These are phyloP conservation scores for Colletotrichum spaethianum DNA, from an alignment of 2,329 filamentous ascomycete genomes.

Conservation along the genomic window DNA sequence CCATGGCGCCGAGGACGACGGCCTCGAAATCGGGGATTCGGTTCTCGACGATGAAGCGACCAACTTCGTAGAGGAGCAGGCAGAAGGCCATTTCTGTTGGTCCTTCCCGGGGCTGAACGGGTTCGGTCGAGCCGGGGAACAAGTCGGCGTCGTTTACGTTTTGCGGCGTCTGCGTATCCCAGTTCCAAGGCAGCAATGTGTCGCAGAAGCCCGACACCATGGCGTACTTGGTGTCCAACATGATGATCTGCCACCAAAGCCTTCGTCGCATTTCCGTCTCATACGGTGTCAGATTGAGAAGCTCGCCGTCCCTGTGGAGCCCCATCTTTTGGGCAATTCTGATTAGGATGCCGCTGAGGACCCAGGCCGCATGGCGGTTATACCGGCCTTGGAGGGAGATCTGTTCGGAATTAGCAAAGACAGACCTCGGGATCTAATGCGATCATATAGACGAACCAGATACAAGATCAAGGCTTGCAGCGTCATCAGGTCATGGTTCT, in stretches of 20 bases:
- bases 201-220: conserved; percentile 71
- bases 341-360: conserved; percentile 72
- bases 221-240: conserved; percentile 71
- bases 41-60: conserved; percentile 62
- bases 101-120: conserved; percentile 66
- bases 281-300: conserved; percentile 70
- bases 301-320: conserved; percentile 73
- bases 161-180: conserved; percentile 69
- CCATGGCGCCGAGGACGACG: conserved; percentile 53
- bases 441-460: conserved; percentile 56
- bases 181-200: conserved; percentile 64
- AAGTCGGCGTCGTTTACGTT: conserved; percentile 74
- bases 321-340: conserved; percentile 79
- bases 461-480: conserved; percentile 73
- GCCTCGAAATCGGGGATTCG: conserved; percentile 58
- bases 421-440: not conserved
- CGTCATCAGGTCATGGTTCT: conserved; percentile 69
- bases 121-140: conserved; percentile 66
- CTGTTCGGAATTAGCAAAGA: conserved; percentile 51
- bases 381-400: conserved; percentile 70
- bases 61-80: conserved; percentile 65
- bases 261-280: conserved; percentile 78
- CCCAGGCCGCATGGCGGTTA: conserved; percentile 72
- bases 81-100: conserved; percentile 75
- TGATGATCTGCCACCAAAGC: conserved; percentile 76